Percentiles rank a stretch among this genome's conserved stretches.
These are phyloP conservation scores for Linderniella brevidens DNA, from an alignment of 257 asterid genomes.

Conservation along the genomic window DNA sequence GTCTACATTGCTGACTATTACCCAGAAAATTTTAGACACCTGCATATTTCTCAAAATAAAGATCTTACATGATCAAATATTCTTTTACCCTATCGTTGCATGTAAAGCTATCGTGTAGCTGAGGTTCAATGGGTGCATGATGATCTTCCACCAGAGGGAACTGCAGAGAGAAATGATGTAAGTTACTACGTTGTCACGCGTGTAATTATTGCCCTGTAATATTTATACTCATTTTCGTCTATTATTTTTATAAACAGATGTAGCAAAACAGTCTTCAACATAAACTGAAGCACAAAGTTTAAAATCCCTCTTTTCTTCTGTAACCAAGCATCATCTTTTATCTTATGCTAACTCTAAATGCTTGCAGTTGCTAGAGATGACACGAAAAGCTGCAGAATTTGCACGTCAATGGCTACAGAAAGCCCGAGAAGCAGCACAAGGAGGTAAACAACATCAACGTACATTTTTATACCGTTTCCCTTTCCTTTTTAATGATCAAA, in stretches of 20 bases:
- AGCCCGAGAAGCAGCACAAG: conserved; percentile 71
- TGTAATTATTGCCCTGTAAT: background rate
- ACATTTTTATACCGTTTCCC: background rate
- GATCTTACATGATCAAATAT: background rate
- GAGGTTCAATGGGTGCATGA: conserved; percentile 94
- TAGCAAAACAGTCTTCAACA: background rate
- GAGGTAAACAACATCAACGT: conserved; percentile 29
- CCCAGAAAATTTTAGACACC: conserved; percentile 4
- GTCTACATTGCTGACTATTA: conserved; percentile 9
- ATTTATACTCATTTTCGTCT: background rate
- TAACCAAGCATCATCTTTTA: background rate
- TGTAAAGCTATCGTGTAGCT: conserved; percentile 77
- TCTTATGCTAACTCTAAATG: conserved; percentile 11
- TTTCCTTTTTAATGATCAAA: conserved; percentile 8
- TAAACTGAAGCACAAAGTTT: conserved; percentile 5
- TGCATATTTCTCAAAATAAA: background rate
- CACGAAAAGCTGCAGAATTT: conserved; percentile 40
- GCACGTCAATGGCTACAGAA: conserved; percentile 63
- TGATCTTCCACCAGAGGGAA: conserved; percentile 37
- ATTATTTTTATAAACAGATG: too few species aligned
- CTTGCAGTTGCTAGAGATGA: conserved; percentile 60
- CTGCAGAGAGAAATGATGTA: conserved; percentile 62
- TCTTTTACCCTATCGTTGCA: conserved; percentile 5
- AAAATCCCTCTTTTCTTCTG: background rate
- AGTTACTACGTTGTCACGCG: conserved; percentile 12